A percentile compares a stretch with the other conserved stretches of the same genome.
phyloP scores from a whole-genome alignment of 495 filamentous ascomycete genomes.

The Penicillium daleae region DNA sequence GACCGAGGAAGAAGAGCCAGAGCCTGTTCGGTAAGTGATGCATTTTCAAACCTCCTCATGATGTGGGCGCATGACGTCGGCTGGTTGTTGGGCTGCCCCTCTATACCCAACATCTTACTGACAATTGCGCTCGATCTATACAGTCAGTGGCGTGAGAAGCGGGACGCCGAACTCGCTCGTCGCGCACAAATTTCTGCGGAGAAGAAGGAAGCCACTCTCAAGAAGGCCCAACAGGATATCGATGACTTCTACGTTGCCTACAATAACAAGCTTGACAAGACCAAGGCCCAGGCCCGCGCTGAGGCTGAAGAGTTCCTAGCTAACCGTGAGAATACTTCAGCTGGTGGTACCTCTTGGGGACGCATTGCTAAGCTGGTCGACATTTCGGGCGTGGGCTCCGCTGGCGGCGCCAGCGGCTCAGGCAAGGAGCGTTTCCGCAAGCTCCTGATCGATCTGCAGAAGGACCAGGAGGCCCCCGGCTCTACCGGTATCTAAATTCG shows the following conservation, averaged over 20 bases:
- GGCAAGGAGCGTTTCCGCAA: slow-evolving; percentile 96
- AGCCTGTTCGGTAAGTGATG: slow-evolving; percentile 69
- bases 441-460: slow-evolving; percentile 82
- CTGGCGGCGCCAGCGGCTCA: slow-evolving; percentile 80
- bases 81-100: not conserved
- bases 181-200: slow-evolving; percentile 75
- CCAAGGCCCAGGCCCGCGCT: slow-evolving; percentile 75
- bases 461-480: slow-evolving; percentile 93
- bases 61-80: slow-evolving; percentile 16
- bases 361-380: slow-evolving; percentile 96
- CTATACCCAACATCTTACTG: not conserved
- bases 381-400: slow-evolving; percentile 87
- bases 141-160: slow-evolving; percentile 87
- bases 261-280: slow-evolving; percentile 95
- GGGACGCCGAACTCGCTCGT: slow-evolving; percentile 73
- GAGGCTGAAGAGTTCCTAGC: slow-evolving; percentile 95
- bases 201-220: slow-evolving; percentile 79
- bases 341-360: slow-evolving; percentile 97
- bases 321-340: slow-evolving; percentile 85
- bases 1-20: slow-evolving; percentile 79
- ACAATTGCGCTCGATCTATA: slow-evolving; percentile 4
- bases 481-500: slow-evolving; percentile 53
- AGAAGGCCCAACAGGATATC: slow-evolving; percentile 84
- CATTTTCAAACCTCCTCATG: not conserved
- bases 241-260: slow-evolving; percentile 99